phyloP scores from a whole-genome alignment of 371 early-diverging fungal genomes.

The Syncephalastrum sp. region DNA sequence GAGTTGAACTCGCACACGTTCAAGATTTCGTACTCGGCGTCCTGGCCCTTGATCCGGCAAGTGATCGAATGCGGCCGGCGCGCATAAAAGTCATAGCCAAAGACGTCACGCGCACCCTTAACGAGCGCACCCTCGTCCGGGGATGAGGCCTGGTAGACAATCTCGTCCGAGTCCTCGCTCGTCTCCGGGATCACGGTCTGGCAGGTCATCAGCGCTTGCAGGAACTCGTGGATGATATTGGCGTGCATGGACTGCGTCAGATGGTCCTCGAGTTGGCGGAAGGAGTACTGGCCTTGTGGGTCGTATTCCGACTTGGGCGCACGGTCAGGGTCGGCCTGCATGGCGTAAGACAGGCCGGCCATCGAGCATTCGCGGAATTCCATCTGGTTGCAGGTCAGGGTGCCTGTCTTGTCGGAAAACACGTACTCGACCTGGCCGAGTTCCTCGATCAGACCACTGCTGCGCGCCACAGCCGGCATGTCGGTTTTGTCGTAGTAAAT shows the following conservation, averaged over 20 bases:
- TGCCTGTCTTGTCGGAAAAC: constrained; percentile 93
- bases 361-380: constrained; percentile 87
- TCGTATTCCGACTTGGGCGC: constrained; percentile 27
- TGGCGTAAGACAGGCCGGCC: constrained; percentile 72
- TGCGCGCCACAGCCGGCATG: constrained; percentile 84
- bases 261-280: constrained; percentile 61
- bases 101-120: constrained; percentile 66
- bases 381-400: constrained; percentile 96
- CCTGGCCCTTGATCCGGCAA: constrained; percentile 62
- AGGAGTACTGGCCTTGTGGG: constrained; percentile 52
- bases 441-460: constrained; percentile 92
- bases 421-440: constrained; percentile 87
- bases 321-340: constrained; percentile 64
- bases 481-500: constrained; percentile 85
- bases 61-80: constrained; percentile 89
- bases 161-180: constrained; percentile 39
- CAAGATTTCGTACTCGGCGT: constrained; percentile 81
- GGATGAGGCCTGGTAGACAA: constrained; percentile 86
- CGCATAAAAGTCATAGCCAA: constrained; percentile 72
- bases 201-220: constrained; percentile 87
- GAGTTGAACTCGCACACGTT: constrained; percentile 97
- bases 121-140: constrained; percentile 92
- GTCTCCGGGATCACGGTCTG: constrained; percentile 96
- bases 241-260: constrained; percentile 49
- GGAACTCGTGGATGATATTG: constrained; percentile 64